Evolutionary conservation across 306 rosid species (phyloP), one percentile per base, ranked within the genome.

Genomic region (Glycyrrhiza uralensis): DNA sequence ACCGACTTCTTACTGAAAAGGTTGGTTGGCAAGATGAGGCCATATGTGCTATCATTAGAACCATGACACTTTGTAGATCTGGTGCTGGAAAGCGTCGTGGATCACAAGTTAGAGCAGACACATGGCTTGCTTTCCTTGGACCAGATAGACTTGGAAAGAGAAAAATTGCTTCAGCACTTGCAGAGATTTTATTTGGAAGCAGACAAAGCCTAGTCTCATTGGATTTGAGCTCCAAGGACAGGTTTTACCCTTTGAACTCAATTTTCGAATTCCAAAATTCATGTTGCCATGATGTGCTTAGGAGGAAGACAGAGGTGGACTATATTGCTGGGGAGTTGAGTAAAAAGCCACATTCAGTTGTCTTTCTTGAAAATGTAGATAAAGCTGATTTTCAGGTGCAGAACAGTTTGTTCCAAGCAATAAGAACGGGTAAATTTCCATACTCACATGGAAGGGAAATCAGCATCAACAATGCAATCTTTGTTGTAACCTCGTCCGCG

Each of bases 21-120:
- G 90, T 95, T 73, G 83, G 90, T 32, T 82, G 96, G 96, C 99
- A 91, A 82, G 82, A 83, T 24, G 94, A 89, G 82, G 99, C 99
- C 56, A 78, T 87, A 67, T 78, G 28, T 78, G 41, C 80, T 49
- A 68, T 95, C 56, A 81, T 82, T 47, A 81, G 70, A 82, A 77
- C 88, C 17, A 28, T 95, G 68, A 75, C 87, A 22, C 56, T 32
- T 32, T 74, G 87, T 70, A 79, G 79, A 79, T 84, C 86, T 22
- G 85, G 90, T 54, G 61, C 59, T 24, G 84, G 87, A 75, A 85
- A 77, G 82, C 79, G 63, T 6, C 23, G 42, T 6, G 61, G 81
- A 80, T 84, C 89, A 2, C 82, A 38, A 61, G 66, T 44, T 55
- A 82, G 93, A 82, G 86, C 86, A 69, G 93, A 88, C 73, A 79